Percentiles rank a stretch among this genome's conserved stretches.
Evolutionary conservation across 1,139 yeast species (phyloP).

Genomic region (Nakaseomyces glabratus): DNA sequence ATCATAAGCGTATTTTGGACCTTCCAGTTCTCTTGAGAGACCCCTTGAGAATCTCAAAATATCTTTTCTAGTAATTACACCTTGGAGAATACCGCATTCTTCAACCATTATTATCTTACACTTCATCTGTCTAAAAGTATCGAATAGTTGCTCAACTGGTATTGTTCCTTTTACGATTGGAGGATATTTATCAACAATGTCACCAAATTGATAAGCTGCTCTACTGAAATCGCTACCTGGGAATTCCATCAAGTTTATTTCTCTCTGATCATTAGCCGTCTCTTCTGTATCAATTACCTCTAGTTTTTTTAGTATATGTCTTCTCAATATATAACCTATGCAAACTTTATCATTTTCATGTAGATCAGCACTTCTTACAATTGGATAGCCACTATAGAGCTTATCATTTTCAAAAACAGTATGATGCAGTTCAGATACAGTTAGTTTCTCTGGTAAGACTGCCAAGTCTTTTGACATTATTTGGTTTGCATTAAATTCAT

Average conservation of each 20-base stretch:
- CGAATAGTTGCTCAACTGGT: constrained; percentile 54
- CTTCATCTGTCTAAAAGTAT: constrained; percentile 69
- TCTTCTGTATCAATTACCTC: constrained; percentile 10
- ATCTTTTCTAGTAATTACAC: constrained; percentile 64
- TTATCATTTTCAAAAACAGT: background rate
- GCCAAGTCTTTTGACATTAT: constrained; percentile 58
- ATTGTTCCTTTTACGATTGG: constrained; percentile 47
- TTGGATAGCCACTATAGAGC: constrained; percentile 47
- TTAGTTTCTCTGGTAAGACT: constrained; percentile 37
- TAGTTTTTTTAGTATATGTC: constrained; percentile 18
- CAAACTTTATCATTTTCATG: constrained; percentile 20
- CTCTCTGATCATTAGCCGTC: constrained; percentile 12
- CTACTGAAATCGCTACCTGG: constrained; percentile 16
- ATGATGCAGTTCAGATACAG: constrained; percentile 27
- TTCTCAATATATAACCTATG: constrained; percentile 26
- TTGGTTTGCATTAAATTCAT: constrained; percentile 43
- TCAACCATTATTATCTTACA: constrained; percentile 69
- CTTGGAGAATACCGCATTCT: constrained; percentile 43
- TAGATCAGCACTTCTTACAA: constrained; percentile 32
- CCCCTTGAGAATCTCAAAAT: constrained; percentile 41
- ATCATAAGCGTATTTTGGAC: constrained; percentile 23
- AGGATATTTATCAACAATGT: constrained; percentile 52
- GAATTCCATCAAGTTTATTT: constrained; percentile 15
- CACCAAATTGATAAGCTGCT: constrained; percentile 33
- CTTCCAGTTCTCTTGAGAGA: constrained; percentile 22